A percentile compares a stretch with the other conserved stretches of the same genome.
These are phyloP conservation scores for Salix udensis DNA, from an alignment of 345 rosid species.

Conservation along the genomic window DNA sequence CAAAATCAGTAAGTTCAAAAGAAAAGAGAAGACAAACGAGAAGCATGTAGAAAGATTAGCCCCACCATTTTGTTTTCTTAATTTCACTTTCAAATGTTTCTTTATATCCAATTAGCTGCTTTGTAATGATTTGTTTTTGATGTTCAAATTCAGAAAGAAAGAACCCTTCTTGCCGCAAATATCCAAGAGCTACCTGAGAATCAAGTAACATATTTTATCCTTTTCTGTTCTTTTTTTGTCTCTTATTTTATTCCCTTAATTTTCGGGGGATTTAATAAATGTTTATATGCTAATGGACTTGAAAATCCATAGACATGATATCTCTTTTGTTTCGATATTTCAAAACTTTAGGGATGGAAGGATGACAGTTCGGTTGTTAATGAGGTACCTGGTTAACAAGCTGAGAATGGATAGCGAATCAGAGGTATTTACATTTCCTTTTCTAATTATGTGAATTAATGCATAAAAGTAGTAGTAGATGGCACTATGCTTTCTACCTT, in stretches of 20 bases:
- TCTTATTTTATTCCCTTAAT: not conserved
- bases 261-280: not conserved
- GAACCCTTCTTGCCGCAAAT: constrained; percentile 93
- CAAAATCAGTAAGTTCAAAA: constrained; percentile 76
- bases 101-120: not conserved
- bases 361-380: constrained; percentile 83
- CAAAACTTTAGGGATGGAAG: constrained; percentile 63
- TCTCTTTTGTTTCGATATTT: constrained; percentile 1
- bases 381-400: constrained; percentile 89
- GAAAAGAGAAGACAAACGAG: not conserved
- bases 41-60: not conserved
- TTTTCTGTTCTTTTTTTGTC: not conserved
- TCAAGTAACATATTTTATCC: constrained; percentile 55
- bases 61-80: not conserved
- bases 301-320: not conserved
- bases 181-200: constrained; percentile 92
- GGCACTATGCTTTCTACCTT: constrained; percentile 15
- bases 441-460: not conserved
- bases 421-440: constrained; percentile 56
- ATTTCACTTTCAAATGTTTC: not conserved
- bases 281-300: not conserved
- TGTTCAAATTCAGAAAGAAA: constrained; percentile 55
- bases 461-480: not conserved
- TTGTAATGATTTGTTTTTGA: not conserved
- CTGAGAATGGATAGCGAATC: constrained; percentile 83